phyloP scores from a whole-genome alignment of 1,139 yeast genomes.

The Hyphopichia burtonii region DNA sequence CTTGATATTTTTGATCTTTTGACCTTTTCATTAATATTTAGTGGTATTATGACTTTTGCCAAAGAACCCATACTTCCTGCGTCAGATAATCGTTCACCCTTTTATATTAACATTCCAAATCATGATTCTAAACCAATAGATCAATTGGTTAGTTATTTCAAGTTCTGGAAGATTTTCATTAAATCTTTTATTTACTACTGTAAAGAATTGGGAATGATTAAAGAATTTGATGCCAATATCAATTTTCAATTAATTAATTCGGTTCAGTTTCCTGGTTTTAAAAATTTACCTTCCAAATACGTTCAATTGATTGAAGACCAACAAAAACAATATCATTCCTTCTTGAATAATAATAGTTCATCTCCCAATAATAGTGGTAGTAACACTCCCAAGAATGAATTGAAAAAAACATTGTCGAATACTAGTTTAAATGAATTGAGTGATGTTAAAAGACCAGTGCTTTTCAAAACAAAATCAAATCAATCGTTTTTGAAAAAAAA shows the following conservation, averaged over 20 bases:
- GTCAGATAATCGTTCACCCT: slow-evolving; percentile 37
- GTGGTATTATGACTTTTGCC: too few relatives aligned
- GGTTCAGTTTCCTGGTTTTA: slow-evolving; percentile 55
- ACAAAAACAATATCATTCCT: slow-evolving; percentile 1
- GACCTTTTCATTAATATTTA: too few relatives aligned
- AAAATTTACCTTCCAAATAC: slow-evolving; percentile 29
- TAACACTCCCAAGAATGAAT: slow-evolving; percentile 23
- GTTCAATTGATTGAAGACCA: slow-evolving; percentile 1
- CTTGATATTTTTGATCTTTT: too few relatives aligned
- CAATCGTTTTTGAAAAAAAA: slow-evolving; percentile 18
- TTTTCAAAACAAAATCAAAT: slow-evolving; percentile 36
- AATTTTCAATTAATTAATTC: slow-evolving; percentile 62
- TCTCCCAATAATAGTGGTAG: slow-evolving; percentile 21
- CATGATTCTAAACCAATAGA: slow-evolving; percentile 49
- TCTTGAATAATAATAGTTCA: neutral
- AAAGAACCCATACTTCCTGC: slow-evolving; percentile 38
- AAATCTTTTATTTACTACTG: slow-evolving; percentile 61
- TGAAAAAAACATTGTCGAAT: slow-evolving; percentile 20
- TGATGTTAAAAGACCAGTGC: slow-evolving; percentile 34
- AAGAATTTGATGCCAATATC: slow-evolving; percentile 66
- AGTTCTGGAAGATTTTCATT: slow-evolving; percentile 68
- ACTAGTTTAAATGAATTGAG: slow-evolving; percentile 11
- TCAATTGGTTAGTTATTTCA: slow-evolving; percentile 55
- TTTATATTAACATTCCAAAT: slow-evolving; percentile 38
- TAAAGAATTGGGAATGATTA: slow-evolving; percentile 61